A percentile compares a stretch with the other conserved stretches of the same genome.
Conservation (phyloP, 2,329 filamentous ascomycete genomes). For the Curvularia verruculosa region DNA sequence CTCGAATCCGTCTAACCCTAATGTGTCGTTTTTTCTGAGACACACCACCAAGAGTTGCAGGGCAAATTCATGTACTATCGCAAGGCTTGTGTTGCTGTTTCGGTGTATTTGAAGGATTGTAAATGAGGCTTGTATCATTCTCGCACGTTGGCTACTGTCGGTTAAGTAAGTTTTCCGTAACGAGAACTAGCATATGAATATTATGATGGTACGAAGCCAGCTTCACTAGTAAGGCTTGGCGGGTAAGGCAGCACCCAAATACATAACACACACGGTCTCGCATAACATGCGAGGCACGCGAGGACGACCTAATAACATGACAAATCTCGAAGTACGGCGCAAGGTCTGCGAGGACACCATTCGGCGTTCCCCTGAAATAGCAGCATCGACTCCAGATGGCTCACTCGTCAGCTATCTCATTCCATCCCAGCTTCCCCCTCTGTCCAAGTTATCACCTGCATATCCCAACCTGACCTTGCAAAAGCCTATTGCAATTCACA, state of each 20-base stretch:
- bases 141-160: no score
- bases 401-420: slow-evolving; percentile 26
- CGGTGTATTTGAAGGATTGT: no score
- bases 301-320: slow-evolving; percentile 11
- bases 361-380: slow-evolving; percentile 17
- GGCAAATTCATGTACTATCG: no score
- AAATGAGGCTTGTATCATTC: no score
- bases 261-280: background rate
- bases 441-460: slow-evolving; percentile 8
- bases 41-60: no score
- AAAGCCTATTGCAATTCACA: slow-evolving; percentile 20
- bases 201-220: background rate
- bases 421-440: slow-evolving; percentile 20
- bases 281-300: background rate
- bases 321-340: slow-evolving; percentile 26
- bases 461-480: slow-evolving; percentile 8
- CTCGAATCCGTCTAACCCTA: no score
- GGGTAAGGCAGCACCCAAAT: background rate
- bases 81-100: no score
- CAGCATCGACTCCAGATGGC: slow-evolving; percentile 16
- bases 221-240: background rate
- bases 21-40: no score
- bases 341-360: slow-evolving; percentile 32
- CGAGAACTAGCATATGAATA: no score
- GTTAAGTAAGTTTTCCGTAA: no score